These are phyloP conservation scores for Backusella parvicylindrica DNA, from an alignment of 192 early-diverging fungal genomes.

Conservation along the genomic window DNA sequence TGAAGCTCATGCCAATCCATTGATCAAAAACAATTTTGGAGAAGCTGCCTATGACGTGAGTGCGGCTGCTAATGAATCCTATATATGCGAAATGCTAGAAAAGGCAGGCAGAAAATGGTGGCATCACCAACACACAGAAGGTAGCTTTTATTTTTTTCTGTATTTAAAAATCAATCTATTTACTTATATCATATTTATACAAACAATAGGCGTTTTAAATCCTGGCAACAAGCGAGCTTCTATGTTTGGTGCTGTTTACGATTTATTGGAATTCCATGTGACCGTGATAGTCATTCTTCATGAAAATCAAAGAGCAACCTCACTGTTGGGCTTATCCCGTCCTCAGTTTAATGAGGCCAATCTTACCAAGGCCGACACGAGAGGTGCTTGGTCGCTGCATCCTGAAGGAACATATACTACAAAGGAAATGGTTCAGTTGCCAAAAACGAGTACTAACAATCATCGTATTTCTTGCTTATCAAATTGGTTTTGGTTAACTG, in stretches of 20 bases:
- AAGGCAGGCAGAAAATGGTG: conserved; percentile 44
- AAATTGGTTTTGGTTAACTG: conserved; percentile 79
- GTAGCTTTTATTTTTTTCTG: background rate
- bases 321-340: conserved; percentile 43
- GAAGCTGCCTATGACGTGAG: conserved; percentile 79
- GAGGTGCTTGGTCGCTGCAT: conserved; percentile 61
- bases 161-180: background rate
- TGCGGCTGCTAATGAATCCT: conserved; percentile 58
- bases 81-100: conserved; percentile 66
- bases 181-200: background rate
- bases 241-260: conserved; percentile 33
- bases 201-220: conserved; percentile 5
- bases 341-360: conserved; percentile 49
- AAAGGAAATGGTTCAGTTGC: conserved; percentile 53
- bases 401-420: conserved; percentile 46
- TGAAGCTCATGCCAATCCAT: conserved; percentile 53
- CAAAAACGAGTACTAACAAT: conserved; percentile 15
- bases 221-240: conserved; percentile 17
- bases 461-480: conserved; percentile 21
- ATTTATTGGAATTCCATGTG: conserved; percentile 48
- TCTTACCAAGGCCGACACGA: conserved; percentile 47
- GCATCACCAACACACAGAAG: conserved; percentile 15
- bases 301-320: conserved; percentile 67
- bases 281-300: conserved; percentile 57
- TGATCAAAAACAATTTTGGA: conserved; percentile 60